Percentiles rank a stretch among this genome's conserved stretches.
Conservation (phyloP, 2,329 filamentous ascomycete genomes). For the Cladophialophora psammophila region DNA sequence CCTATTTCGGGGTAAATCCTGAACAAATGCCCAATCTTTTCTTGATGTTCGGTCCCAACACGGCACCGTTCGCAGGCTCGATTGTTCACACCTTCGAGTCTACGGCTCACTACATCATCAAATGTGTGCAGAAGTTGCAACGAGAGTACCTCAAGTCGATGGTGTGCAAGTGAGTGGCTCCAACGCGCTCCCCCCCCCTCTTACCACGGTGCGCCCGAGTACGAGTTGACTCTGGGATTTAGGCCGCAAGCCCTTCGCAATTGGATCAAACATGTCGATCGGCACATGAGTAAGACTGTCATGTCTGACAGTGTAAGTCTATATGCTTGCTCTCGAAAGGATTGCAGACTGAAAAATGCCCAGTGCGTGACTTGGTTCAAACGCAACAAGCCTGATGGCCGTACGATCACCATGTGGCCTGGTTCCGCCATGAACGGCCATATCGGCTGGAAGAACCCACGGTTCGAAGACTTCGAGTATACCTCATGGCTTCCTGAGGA, state of each 20-base stretch:
- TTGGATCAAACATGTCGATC: conserved; percentile 44
- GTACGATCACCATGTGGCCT: conserved; percentile 57
- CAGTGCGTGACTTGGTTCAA: too few species aligned
- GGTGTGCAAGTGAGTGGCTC: too few species aligned
- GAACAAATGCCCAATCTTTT: conserved; percentile 45
- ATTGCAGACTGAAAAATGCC: too few species aligned
- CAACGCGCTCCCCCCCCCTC: too few species aligned
- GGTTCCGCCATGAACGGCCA: conserved; percentile 59
- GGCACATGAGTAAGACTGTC: conserved; percentile 48
- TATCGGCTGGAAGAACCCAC: conserved; percentile 48
- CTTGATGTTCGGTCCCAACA: conserved; percentile 42
- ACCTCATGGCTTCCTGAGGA: conserved; percentile 42
- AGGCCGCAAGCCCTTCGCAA: conserved; percentile 33
- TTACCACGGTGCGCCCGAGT: too few species aligned
- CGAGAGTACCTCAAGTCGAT: conserved; percentile 47
- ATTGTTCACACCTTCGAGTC: conserved; percentile 41
- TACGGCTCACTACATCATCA: conserved; percentile 46
- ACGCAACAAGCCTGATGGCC: conserved; percentile 50
- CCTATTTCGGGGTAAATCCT: conserved; percentile 41
- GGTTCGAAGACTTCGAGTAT: conserved; percentile 55
- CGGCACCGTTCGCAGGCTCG: background rate
- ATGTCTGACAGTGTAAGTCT: conserved; percentile 47
- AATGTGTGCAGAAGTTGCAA: conserved; percentile 48
- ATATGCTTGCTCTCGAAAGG: too few species aligned
- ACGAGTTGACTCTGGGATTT: too few species aligned